Evolutionary conservation across 306 rosid genomes (phyloP).

Genomic region (Vicia sativa): DNA sequence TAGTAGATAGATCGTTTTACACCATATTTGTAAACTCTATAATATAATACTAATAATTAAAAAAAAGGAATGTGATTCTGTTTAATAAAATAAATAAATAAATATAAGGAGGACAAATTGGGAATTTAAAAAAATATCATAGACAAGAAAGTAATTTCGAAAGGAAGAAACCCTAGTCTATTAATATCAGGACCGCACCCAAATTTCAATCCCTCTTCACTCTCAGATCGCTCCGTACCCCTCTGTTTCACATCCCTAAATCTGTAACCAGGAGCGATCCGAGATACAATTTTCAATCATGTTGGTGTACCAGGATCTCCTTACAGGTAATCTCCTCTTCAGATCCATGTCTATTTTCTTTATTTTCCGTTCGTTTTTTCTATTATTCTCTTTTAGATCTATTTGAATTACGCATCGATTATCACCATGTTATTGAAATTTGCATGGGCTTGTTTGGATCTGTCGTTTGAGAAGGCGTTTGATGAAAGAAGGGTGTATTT

Average conservation of each 20-base stretch:
- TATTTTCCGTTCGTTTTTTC: not conserved
- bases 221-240: slow-evolving; percentile 36
- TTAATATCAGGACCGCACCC: slow-evolving; percentile 18
- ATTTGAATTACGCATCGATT: not conserved
- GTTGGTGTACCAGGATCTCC: slow-evolving; percentile 76
- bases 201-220: not conserved
- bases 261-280: slow-evolving; percentile 41
- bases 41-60: too few species aligned
- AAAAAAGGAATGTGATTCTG: too few species aligned
- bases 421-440: too few species aligned
- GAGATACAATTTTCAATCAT: slow-evolving; percentile 46
- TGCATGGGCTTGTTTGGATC: slow-evolving; percentile 13
- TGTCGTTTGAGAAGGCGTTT: not conserved
- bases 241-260: not conserved
- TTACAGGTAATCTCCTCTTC: slow-evolving; percentile 41
- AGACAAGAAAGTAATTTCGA: slow-evolving; percentile 25
- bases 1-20: too few species aligned
- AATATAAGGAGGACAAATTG: not conserved
- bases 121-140: slow-evolving; percentile 29
- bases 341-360: not conserved
- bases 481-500: too few species aligned
- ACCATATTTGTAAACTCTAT: too few species aligned
- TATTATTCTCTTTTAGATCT: slow-evolving; percentile 15
- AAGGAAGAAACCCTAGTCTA: slow-evolving; percentile 56
- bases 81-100: too few species aligned